These are phyloP conservation scores for Pseudoturritis turrita DNA, from an alignment of 345 rosid genomes.

Conservation along the genomic window DNA sequence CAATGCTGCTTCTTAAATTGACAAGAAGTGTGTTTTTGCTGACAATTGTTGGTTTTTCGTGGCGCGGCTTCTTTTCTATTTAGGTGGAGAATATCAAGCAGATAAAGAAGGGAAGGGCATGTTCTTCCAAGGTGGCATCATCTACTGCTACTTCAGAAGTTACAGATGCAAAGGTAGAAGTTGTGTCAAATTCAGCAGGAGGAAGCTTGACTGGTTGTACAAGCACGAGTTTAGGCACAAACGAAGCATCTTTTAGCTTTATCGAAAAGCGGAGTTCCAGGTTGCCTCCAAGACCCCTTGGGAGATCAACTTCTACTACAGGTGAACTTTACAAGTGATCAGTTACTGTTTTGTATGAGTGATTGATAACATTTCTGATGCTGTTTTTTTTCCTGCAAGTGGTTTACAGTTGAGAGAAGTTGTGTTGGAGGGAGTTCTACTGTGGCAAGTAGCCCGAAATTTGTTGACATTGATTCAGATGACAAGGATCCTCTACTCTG, in stretches of 20 bases:
- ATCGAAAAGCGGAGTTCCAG: neutral
- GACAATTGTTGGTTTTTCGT: neutral
- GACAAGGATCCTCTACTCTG: constrained; percentile 64
- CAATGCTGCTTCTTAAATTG: neutral
- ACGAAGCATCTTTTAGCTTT: constrained; percentile 10
- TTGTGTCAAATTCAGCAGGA: neutral
- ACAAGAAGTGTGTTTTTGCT: neutral
- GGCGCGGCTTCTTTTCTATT: constrained; percentile 1
- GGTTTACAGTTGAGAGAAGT: constrained; percentile 37
- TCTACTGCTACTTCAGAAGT: constrained; percentile 32
- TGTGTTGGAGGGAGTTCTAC: constrained; percentile 23
- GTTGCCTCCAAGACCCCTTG: constrained; percentile 22
- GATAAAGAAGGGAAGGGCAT: constrained; percentile 36
- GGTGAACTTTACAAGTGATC: neutral
- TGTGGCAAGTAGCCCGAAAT: constrained; percentile 34
- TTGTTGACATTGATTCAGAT: constrained; percentile 63
- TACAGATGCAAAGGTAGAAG: constrained; percentile 14
- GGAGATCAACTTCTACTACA: constrained; percentile 7
- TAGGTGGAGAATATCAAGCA: constrained; percentile 53
- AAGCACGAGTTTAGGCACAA: neutral
- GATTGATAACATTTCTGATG: constrained; percentile 8
- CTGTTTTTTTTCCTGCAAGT: constrained; percentile 3
- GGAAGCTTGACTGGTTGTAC: constrained; percentile 20
- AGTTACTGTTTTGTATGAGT: neutral
- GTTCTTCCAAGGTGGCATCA: constrained; percentile 40